Evolutionary conservation across 768 basidiomycete species (phyloP).

Genomic region (Russula ochroleuca): DNA sequence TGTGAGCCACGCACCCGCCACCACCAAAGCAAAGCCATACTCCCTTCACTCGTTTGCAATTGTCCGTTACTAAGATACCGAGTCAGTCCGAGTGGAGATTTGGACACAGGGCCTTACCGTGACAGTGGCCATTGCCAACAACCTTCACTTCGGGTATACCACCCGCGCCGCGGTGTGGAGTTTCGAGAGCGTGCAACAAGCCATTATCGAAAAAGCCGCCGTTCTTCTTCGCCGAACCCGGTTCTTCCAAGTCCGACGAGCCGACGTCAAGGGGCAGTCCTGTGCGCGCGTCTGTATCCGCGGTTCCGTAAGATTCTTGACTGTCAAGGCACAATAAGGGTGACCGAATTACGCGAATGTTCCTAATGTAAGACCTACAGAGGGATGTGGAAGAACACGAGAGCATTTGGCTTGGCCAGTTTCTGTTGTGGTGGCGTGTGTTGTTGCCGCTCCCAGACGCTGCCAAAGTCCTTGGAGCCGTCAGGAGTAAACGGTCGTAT

Average conservation of each 20-base stretch:
- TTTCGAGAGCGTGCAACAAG: constrained; percentile 67
- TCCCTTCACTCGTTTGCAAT: constrained; percentile 78
- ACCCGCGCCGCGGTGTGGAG: constrained; percentile 50
- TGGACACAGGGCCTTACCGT: constrained; percentile 45
- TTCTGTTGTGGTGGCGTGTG: constrained; percentile 48
- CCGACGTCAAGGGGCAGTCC: constrained; percentile 70
- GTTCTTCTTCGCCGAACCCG: constrained; percentile 63
- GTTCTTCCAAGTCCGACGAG: constrained; percentile 49
- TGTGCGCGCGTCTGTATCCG: constrained; percentile 61
- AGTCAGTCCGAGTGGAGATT: constrained; percentile 25
- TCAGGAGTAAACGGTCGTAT: constrained; percentile 83
- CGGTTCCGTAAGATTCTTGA: constrained; percentile 65
- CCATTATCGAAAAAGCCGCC: constrained; percentile 85
- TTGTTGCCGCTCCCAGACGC: constrained; percentile 65
- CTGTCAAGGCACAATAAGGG: constrained; percentile 37
- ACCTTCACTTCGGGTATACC: constrained; percentile 74
- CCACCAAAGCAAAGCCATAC: constrained; percentile 93
- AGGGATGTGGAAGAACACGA: constrained; percentile 99
- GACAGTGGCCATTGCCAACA: constrained; percentile 86
- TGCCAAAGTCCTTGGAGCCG: constrained; percentile 61
- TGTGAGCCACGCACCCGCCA: constrained; percentile 54
- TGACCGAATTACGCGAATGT: neutral
- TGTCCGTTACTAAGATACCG: constrained; percentile 63
- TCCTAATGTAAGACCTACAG: constrained; percentile 46
- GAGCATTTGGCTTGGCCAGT: constrained; percentile 88